phyloP scores from a whole-genome alignment of 345 rosid species.

The Eucalyptus virginea region DNA sequence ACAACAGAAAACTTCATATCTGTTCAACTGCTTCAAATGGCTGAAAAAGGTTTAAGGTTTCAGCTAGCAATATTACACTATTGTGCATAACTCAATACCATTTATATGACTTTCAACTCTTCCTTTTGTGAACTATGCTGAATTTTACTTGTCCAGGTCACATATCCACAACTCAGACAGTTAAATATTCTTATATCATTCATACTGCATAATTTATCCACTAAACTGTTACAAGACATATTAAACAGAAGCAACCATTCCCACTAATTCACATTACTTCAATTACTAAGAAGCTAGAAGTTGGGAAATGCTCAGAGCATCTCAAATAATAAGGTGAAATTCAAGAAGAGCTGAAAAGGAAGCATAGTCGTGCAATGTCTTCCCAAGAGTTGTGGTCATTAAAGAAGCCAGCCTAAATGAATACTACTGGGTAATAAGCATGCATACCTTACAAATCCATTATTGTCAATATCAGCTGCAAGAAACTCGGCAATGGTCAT shows the following conservation, averaged over 20 bases:
- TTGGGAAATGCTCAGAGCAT: background rate
- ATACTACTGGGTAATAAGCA: background rate
- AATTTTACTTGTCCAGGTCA: background rate
- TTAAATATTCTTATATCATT: background rate
- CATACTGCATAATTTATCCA: background rate
- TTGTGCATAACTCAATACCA: background rate
- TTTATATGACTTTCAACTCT: background rate
- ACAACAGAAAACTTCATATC: background rate
- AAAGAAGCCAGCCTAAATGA: background rate
- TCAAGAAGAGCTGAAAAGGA: background rate
- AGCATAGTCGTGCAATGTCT: background rate
- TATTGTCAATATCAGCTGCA: conserved; percentile 76
- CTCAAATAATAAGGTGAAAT: background rate
- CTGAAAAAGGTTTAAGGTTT: background rate
- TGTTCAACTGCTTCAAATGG: background rate
- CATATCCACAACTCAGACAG: background rate
- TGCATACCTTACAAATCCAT: conserved; percentile 75
- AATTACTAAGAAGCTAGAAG: background rate
- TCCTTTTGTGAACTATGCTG: background rate
- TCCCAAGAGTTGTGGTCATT: background rate
- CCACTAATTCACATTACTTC: background rate
- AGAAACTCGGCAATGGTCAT: conserved; percentile 85
- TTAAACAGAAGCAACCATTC: background rate
- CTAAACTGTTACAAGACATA: background rate
- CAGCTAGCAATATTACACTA: background rate